A percentile compares a stretch with the other conserved stretches of the same genome.
Evolutionary conservation across 129 eudicot genomes (phyloP).

Genomic region (Tagetes patula): DNA sequence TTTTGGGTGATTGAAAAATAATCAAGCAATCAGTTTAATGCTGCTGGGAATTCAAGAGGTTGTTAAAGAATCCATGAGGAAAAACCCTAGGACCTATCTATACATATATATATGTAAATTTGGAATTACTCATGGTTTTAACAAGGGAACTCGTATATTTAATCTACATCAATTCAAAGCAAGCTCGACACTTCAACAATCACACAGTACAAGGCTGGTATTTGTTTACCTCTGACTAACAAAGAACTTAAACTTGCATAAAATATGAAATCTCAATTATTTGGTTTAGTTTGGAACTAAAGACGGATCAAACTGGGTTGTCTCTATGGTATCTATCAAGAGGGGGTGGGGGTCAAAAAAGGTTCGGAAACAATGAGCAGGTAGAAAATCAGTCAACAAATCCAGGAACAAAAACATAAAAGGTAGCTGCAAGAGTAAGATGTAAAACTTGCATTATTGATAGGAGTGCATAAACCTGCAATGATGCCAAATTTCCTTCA

Average conservation of each 20-base stretch:
- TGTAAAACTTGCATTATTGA: conserved; percentile 38
- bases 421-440: conserved; percentile 32
- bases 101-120: neutral
- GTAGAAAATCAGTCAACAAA: conserved; percentile 10
- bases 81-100: neutral
- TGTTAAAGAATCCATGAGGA: conserved; percentile 3
- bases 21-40: conserved; percentile 12
- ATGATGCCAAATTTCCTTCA: conserved; percentile 89
- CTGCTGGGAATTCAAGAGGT: conserved; percentile 14
- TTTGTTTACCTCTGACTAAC: conserved; percentile 1
- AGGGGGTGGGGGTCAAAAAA: neutral
- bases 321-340: neutral
- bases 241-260: neutral
- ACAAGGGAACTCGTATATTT: neutral
- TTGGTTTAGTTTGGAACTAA: conserved; percentile 1
- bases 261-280: neutral
- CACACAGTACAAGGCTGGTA: conserved; percentile 8
- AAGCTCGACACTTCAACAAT: conserved; percentile 12
- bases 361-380: conserved; percentile 18
- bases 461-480: conserved; percentile 67
- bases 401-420: conserved; percentile 23
- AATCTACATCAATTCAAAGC: conserved; percentile 10
- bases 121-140: neutral
- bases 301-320: neutral
- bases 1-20: conserved; percentile 11